These are phyloP conservation scores for Neurospora terricola DNA, from an alignment of 495 filamentous ascomycete genomes.

Conservation along the genomic window DNA sequence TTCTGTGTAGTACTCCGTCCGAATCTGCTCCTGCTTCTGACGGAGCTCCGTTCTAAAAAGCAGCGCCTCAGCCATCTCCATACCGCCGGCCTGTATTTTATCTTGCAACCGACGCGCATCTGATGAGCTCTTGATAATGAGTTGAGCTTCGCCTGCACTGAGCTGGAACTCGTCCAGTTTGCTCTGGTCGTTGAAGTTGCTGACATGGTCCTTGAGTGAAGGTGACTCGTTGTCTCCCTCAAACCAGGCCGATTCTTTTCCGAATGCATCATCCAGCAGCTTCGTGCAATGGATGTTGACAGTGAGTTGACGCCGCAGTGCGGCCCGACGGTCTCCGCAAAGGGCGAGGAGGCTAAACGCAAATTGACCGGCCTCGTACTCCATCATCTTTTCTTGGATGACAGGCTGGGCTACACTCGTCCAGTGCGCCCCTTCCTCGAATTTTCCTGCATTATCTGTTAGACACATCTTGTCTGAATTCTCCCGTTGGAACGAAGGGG, in stretches of 20 bases:
- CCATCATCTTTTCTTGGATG: slow-evolving; percentile 31
- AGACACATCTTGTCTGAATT: neutral
- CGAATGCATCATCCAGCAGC: slow-evolving; percentile 14
- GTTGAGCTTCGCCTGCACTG: slow-evolving; percentile 1
- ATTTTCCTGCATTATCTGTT: slow-evolving; percentile 10
- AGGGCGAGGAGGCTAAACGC: slow-evolving; percentile 39
- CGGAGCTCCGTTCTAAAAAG: slow-evolving; percentile 8
- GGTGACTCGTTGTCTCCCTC: neutral
- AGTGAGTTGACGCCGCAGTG: slow-evolving; percentile 21
- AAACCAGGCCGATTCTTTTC: neutral
- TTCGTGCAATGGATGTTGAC: slow-evolving; percentile 21
- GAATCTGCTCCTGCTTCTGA: slow-evolving; percentile 16
- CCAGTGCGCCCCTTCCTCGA: slow-evolving; percentile 24
- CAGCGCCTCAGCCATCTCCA: slow-evolving; percentile 8
- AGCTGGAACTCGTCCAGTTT: slow-evolving; percentile 18
- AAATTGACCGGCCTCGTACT: slow-evolving; percentile 25
- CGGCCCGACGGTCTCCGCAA: slow-evolving; percentile 28
- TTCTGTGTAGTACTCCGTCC: slow-evolving; percentile 17
- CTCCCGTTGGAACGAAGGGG: neutral
- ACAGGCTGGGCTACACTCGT: slow-evolving; percentile 25
- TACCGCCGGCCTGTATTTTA: neutral
- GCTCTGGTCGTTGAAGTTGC: slow-evolving; percentile 1
- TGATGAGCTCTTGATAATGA: slow-evolving; percentile 3
- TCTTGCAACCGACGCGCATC: neutral
- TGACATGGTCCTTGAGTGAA: neutral